Evolutionary conservation across 2,329 filamentous ascomycete species (phyloP), one percentile per base, ranked within the genome.

Genomic region (Penicillium oxalicum): DNA sequence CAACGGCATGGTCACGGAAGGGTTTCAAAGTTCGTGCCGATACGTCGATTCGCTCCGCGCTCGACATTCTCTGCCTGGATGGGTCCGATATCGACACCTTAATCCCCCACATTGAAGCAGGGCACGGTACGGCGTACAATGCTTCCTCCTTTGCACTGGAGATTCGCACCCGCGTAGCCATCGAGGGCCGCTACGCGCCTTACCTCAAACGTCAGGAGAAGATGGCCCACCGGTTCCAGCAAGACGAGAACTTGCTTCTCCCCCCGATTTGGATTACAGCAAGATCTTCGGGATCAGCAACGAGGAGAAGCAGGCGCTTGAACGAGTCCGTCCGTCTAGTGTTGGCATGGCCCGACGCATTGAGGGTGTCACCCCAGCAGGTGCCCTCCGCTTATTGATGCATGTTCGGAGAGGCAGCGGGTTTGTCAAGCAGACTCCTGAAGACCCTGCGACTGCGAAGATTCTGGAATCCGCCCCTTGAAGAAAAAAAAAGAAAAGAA

Each of bases 291-390:
- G 90, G 0, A 74, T 98, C 45, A 90, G 87, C 48, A 79, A 82
- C 34, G 90, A 88, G 50, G 93, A 97, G 73, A 84, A 81, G 68
- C 77, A 81, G 27, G 78, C 85, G 4, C 74, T 98, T 33, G 78
- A 80, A 50, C 73, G 76, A 2, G 86, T 88, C 1, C 75, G 81
- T 44, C 93, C 93, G 0, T 88, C 94, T 69, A 94, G 82, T 52
- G 76, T 98, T 24, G 91, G 88, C 0, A 93, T 96, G 77, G 91
- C 91, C 29, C 78, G 89, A 42, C 75, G 93, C 11, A 81, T 96
- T 9, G 93, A 98, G 69, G 91, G 91, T 2, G 77, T 78, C 18
- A 76, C 74, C 9, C 74, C 74, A 11, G 63, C 66, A 11, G 74
- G 73, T 29, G 70, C 71, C 5, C 56, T 76, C 50, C 61, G 70